These are phyloP conservation scores for Clarkia xantiana DNA, from an alignment of 345 rosid genomes.

Conservation along the genomic window DNA sequence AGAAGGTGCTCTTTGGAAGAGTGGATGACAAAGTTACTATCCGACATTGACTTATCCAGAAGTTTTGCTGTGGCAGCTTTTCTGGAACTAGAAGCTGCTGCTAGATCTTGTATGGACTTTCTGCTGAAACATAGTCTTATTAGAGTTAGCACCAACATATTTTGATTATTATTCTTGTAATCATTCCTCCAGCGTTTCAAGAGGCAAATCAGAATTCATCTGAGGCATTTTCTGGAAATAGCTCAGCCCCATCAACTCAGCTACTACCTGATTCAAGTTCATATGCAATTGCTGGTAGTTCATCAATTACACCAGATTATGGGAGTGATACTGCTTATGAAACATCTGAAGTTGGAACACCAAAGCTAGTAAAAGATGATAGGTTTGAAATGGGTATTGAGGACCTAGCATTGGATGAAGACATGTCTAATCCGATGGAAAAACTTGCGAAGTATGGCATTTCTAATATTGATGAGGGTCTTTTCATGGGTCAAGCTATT, in stretches of 20 bases:
- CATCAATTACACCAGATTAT: constrained; percentile 74
- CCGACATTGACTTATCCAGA: constrained; percentile 92
- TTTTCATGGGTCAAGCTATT: constrained; percentile 88
- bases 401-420: constrained; percentile 64
- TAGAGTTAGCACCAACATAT: no score
- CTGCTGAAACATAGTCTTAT: not conserved
- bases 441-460: constrained; percentile 75
- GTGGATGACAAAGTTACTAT: constrained; percentile 87
- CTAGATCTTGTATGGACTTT: constrained; percentile 79
- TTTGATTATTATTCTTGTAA: no score
- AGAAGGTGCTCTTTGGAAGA: constrained; percentile 91
- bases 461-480: constrained; percentile 91
- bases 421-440: constrained; percentile 68
- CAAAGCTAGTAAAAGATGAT: constrained; percentile 50
- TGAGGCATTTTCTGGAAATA: constrained; percentile 33
- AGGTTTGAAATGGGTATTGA: constrained; percentile 55
- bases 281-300: constrained; percentile 44
- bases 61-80: constrained; percentile 77
- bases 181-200: constrained; percentile 57
- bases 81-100: constrained; percentile 98
- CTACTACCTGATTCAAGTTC: constrained; percentile 34
- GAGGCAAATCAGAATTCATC: constrained; percentile 44
- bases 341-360: constrained; percentile 82
- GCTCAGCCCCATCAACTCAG: constrained; percentile 27
- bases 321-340: constrained; percentile 95